Base-by-base conservation (phyloP, 345 rosid genomes). In the Arabis alpina region DNA sequence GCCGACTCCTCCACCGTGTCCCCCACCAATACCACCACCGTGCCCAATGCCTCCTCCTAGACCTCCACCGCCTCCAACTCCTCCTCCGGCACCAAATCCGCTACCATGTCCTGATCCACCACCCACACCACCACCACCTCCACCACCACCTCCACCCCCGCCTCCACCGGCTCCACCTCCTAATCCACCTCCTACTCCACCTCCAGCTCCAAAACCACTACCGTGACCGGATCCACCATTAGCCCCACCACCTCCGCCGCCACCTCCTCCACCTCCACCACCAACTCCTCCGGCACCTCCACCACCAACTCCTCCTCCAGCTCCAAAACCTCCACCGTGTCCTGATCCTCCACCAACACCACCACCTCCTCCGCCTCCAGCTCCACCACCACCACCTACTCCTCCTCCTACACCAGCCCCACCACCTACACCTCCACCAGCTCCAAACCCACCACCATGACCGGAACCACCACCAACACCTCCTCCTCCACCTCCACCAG, bases 81-180 rank as follows among this genome's bases (percentile, higher is more conserved):
- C 76, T 12, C 80, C 85, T 45, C 85, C 86, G 4, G 79, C 73
- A 4, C 92, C 86, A 5, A 65, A 66, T 10, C 91, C 85, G 0
- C 70, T 4, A 51, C 84, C 88, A 0, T 81, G 82, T 13, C 90
- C 90, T 8, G 82, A 76, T 7, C 90, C 90, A 15, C 84, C 84
- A 0, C 87, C 87, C 3, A 74, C 72, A 19, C 91, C 89, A 3
- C 79, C 81, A 2, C 76, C 85, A 0, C 79, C 82, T 0, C 86
- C 84, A 9, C 79, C 81, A 0, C 45, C 39, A 2, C 80, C 87
- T 0, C 32, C 32, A 2, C 37, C 37, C 6, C 81, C 80, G 1
- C 70, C 81, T 4, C 76, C 82, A 0, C 78, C 80, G 8, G 69
- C 81, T 4, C 81, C 79, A 27, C 78, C 84, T 23, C 73, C 80